Evolutionary conservation across 805 yeast species (phyloP).

Genomic region (Ogataea zsoltii): DNA sequence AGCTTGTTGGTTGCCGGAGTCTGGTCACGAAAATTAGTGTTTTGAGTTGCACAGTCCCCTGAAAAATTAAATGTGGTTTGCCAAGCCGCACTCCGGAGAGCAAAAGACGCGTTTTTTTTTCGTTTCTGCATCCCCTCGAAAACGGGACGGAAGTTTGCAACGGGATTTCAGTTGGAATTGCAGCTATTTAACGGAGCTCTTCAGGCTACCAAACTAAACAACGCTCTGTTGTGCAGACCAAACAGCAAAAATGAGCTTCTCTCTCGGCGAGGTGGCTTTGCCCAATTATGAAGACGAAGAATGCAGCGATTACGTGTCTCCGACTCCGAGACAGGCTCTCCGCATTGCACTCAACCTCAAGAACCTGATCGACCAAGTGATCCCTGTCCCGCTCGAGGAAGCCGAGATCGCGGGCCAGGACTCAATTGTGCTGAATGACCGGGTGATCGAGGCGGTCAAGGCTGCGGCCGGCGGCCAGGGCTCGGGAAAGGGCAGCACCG

Average conservation of each 20-base stretch:
- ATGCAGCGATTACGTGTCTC: constrained; percentile 39
- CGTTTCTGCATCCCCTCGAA: too few species aligned
- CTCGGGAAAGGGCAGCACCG: constrained; percentile 54
- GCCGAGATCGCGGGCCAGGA: constrained; percentile 52
- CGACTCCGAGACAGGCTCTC: constrained; percentile 66
- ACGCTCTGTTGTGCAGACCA: too few species aligned
- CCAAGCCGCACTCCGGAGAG: too few species aligned
- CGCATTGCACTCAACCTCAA: constrained; percentile 75
- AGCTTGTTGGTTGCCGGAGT: too few species aligned
- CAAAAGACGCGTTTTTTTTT: too few species aligned
- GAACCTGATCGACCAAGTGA: constrained; percentile 64
- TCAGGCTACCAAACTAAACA: too few species aligned
- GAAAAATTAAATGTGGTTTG: too few species aligned
- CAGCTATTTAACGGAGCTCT: not conserved
- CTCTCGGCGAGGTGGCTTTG: constrained; percentile 15
- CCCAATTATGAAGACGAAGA: constrained; percentile 33
- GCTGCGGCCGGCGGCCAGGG: constrained; percentile 84
- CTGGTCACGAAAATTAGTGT: too few species aligned
- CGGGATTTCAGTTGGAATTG: not conserved
- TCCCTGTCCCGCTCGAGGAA: constrained; percentile 64
- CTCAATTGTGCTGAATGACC: constrained; percentile 58
- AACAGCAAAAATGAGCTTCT: not conserved
- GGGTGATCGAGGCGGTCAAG: constrained; percentile 59
- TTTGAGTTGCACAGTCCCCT: too few species aligned
- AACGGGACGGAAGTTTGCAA: too few species aligned